Percentiles rank a stretch among this genome's conserved stretches.
Evolutionary conservation across 2,329 filamentous ascomycete species (phyloP).

Genomic region (Colletotrichum tropicale): DNA sequence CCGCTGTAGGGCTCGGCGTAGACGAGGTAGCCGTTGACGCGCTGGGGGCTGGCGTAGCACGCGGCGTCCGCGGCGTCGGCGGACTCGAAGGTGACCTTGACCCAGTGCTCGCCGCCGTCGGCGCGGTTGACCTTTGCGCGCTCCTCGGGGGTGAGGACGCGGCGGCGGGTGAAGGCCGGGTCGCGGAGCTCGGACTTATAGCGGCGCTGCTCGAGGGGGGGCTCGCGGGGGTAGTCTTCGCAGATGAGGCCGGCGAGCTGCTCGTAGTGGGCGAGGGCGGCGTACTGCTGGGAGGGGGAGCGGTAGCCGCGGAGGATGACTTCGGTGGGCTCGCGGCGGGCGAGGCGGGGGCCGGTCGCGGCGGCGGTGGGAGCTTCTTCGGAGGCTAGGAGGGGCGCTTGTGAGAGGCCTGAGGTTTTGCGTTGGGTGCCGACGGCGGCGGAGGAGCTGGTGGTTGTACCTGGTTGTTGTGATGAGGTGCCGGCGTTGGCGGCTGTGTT

Average conservation of each 20-base stretch:
- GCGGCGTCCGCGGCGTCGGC: conserved; percentile 73
- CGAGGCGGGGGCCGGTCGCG: conserved; percentile 29
- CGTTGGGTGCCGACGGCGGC: conserved; percentile 29
- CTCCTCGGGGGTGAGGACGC: conserved; percentile 72
- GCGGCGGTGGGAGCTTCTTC: conserved; percentile 38
- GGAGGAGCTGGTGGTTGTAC: not conserved
- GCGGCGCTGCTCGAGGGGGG: conserved; percentile 71
- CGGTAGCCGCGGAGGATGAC: conserved; percentile 85
- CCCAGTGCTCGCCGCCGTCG: conserved; percentile 88
- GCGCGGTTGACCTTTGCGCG: conserved; percentile 81
- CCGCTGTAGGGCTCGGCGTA: conserved; percentile 74
- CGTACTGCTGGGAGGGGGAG: conserved; percentile 72
- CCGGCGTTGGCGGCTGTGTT: conserved; percentile 22
- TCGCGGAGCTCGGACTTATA: conserved; percentile 79
- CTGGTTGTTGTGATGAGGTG: not conserved
- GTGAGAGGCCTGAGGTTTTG: conserved; percentile 40
- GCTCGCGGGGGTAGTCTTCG: conserved; percentile 89
- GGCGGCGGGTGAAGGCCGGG: conserved; percentile 69
- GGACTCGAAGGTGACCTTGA: conserved; percentile 83
- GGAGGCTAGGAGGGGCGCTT: conserved; percentile 31
- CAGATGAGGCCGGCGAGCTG: conserved; percentile 84
- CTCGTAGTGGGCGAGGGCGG: conserved; percentile 88
- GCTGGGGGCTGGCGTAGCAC: conserved; percentile 72
- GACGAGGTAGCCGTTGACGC: conserved; percentile 72
- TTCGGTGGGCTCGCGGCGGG: conserved; percentile 63